Base-by-base conservation (phyloP, 2,329 filamentous ascomycete genomes). In the Fusarium chaquense region DNA sequence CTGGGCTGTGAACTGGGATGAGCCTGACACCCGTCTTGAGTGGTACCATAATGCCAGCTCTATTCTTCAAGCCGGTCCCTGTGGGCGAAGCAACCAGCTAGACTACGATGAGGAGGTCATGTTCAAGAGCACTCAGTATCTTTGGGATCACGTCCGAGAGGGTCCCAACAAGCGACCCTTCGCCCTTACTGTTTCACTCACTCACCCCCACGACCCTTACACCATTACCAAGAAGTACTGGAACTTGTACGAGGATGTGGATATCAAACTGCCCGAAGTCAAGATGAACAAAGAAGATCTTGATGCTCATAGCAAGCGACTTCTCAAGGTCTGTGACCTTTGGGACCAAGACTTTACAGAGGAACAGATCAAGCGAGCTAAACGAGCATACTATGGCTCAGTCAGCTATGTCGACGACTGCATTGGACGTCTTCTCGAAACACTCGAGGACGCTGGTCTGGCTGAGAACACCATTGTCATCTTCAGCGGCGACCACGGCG, bases 21-120 rank as follows among this genome's bases (percentile, higher is more conserved):
- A 94, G 79, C 94, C 94, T 13, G 90, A 94, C 35, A 90, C 89
- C 41, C 88, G 94, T 46, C 89, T 95, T 43, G 94, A 98, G 81
- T 98, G 94, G 93, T 98, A 96, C 78, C 94, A 98, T 84, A 97
- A 98, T 79, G 94, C 94, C 81, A 94, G 93, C 76, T 97, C 94
- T 9, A 95, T 98, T 73, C 84, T 95, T 76, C 93, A 98, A 79
- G 94, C 94, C 1, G 94, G 94, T 12, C 89, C 91, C 32, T 97
- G 94, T 75, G 91, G 97, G 41, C 89, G 94, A 71, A 97, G 93
- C 81, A 98, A 98, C 82, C 94, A 98, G 84, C 86, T 98, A 54
- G 94, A 98, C 79, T 98, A 95, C 75, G 94, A 98, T 75, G 94
- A 97, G 81, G 94, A 98, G 81, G 93, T 97, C 78, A 95, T 98